Evolutionary conservation across 305 asterid species (phyloP), one percentile per base, ranked within the genome.

Genomic region (Fraxinus dipetala): DNA sequence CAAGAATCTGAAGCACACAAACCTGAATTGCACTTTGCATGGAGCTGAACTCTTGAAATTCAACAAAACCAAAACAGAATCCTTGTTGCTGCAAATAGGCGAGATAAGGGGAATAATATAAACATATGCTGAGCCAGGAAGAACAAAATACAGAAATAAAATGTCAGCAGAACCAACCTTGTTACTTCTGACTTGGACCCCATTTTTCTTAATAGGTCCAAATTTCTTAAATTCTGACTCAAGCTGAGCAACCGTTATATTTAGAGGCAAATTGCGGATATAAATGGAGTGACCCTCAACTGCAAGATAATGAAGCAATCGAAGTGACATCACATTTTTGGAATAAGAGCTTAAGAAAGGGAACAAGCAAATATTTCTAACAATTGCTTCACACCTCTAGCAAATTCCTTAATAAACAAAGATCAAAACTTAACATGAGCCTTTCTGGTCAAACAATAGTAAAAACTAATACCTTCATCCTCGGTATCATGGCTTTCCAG

Each of bases 61-160:
- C 97, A 67, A 95, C 98, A 80, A 95, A 95, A 79, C 98, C 99
- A 76, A 91, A 95, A 89, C 97, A 94, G 82, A 87, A 92, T 35
- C 91, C 96, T 72, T 91, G 97, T 84, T 90, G 94, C 94, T 91
- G 89, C 81, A 83, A 79, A 85, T 77, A 85, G 82, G 84, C 48
- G 69, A 61, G 72, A 78, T 45, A 72, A 72, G 81, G 78, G 30
- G 54, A 20, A 24, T 65, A 31, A 31, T 16, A 76, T 81, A 75
- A 76, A 77, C 61, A 43, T 40, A 16, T 9, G 59, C 79, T 82
- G 61, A 85, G 54, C 70, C 10, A 82, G 69, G 83, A 61, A 10
- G 38, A 67, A 75, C 20, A 67, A 43, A 63, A 70, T 40, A 61
- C 77, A 54, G 82, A 72, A 54, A 32, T 69, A 80, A 35, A 45